Evolutionary conservation across 2,329 filamentous ascomycete species (phyloP), one percentile per base, ranked within the genome.

Genomic region (Aureobasidium namibiae): DNA sequence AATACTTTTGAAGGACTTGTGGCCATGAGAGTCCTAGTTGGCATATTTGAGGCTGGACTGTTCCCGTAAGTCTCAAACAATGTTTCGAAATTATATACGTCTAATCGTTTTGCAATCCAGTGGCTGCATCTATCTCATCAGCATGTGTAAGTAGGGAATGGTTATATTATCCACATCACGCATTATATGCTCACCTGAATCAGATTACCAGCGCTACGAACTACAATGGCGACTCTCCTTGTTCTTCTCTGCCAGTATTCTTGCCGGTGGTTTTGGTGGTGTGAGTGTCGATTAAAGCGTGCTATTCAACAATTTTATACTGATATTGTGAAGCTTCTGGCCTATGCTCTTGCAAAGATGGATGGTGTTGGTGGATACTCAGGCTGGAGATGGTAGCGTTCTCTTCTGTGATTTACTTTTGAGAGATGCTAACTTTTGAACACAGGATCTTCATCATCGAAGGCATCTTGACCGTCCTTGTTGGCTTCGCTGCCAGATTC

Each of bases 201-300:
- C 3, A 13, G 23, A 24, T 59, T 76, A 76, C 65, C 73, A 75
- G 59, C 69, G 73, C 6, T 72, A 75, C 60, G 74, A 76, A 61
- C 68, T 75, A 6, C 71, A 76, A 61, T 54, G 50, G 50, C 33
- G 50, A 6, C 38, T 54, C 7, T 56, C 52, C 0, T 21, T 56
- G 13, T 59, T 59, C 36, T 59, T 59, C 24, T 39, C 33, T 5
- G 36, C 71, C 70, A 67, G 70, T 73, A 29, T 66, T 73, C 45
- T 73, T 71, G 1, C 56, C 11, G 56, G 56, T n/a, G 56, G 29
- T 2, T 59, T 59, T 18, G 36, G 36, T 31, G 56, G 56, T 24
- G 56, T 59, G 42, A 38, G 56, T 42, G 10, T 4, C 21, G 2
- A 31, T 1, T 1, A 1, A 39, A 7, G 11, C 3, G 16, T 9